Percentiles rank a stretch among this genome's conserved stretches.
Conservation (phyloP, 2,329 filamentous ascomycete species). For the Sarocladiaceae sp. region DNA sequence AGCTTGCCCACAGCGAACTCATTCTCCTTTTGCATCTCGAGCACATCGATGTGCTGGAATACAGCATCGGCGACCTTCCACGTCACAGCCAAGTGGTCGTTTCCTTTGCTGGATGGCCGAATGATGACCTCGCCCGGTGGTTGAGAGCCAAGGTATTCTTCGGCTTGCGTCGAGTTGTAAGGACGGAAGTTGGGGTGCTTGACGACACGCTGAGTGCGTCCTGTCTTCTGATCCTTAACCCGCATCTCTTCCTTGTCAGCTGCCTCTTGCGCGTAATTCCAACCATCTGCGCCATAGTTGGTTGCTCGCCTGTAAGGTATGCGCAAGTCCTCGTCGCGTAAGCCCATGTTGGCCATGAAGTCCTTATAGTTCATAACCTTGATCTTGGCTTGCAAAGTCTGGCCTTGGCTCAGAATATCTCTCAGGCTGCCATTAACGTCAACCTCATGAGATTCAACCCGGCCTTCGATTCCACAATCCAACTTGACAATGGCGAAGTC, state of each 20-base stretch:
- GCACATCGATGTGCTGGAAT: constrained; percentile 96
- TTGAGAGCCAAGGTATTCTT: constrained; percentile 87
- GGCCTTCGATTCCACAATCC: constrained; percentile 90
- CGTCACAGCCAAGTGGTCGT: constrained; percentile 91
- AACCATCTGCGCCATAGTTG: constrained; percentile 74
- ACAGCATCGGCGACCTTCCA: constrained; percentile 97
- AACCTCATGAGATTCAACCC: constrained; percentile 78
- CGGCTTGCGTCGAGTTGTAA: constrained; percentile 87
- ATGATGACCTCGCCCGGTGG: constrained; percentile 88
- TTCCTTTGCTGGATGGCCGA: constrained; percentile 89
- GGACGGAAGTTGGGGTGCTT: constrained; percentile 95
- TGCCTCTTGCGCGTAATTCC: constrained; percentile 80
- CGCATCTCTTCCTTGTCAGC: constrained; percentile 78
- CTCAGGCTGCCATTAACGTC: constrained; percentile 68
- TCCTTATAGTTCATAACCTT: constrained; percentile 82
- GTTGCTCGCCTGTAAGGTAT: constrained; percentile 65
- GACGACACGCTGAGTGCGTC: constrained; percentile 88
- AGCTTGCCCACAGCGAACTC: constrained; percentile 90
- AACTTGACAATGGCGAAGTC: constrained; percentile 92
- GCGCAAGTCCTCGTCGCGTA: constrained; percentile 76
- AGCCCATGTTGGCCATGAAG: constrained; percentile 76
- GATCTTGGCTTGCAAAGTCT: constrained; percentile 86
- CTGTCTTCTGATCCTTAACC: constrained; percentile 81
- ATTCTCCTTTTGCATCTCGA: constrained; percentile 95
- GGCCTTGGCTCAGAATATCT: constrained; percentile 70